Conservation (phyloP, 768 basidiomycete genomes). For the Aureoboletus auriporus region DNA sequence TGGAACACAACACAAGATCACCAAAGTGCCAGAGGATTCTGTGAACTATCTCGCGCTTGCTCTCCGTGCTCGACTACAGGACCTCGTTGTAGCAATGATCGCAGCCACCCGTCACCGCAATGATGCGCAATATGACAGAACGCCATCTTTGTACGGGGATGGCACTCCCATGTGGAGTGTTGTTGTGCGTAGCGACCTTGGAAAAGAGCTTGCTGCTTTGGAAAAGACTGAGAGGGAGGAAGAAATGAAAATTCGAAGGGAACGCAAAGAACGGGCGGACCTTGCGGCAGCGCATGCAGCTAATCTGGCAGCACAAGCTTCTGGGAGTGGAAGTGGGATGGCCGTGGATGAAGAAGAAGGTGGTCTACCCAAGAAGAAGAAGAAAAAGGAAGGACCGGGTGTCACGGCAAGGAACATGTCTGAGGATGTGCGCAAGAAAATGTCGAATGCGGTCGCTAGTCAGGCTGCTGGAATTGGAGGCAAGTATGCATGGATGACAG, state of each 20-base stretch:
- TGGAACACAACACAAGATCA: slow-evolving; percentile 64
- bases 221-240: slow-evolving; percentile 84
- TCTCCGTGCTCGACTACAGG: slow-evolving; percentile 69
- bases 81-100: slow-evolving; percentile 64
- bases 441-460: slow-evolving; percentile 86
- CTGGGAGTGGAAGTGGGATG: slow-evolving; percentile 29
- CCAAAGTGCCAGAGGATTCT: slow-evolving; percentile 63
- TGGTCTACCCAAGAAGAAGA: slow-evolving; percentile 68
- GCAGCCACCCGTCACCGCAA: slow-evolving; percentile 64
- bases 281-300: slow-evolving; percentile 68
- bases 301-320: slow-evolving; percentile 55
- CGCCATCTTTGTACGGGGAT: slow-evolving; percentile 62
- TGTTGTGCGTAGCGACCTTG: slow-evolving; percentile 71
- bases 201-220: slow-evolving; percentile 69
- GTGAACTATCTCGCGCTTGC: slow-evolving; percentile 79
- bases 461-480: slow-evolving; percentile 83
- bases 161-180: slow-evolving; percentile 81
- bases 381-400: slow-evolving; percentile 80
- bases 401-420: slow-evolving; percentile 87
- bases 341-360: slow-evolving; percentile 46
- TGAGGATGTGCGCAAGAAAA: slow-evolving; percentile 87
- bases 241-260: slow-evolving; percentile 67
- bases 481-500: slow-evolving; percentile 87
- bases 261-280: slow-evolving; percentile 75
- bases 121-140: slow-evolving; percentile 65